phyloP scores from a whole-genome alignment of 345 rosid genomes.

The Hypericum androsaemum region DNA sequence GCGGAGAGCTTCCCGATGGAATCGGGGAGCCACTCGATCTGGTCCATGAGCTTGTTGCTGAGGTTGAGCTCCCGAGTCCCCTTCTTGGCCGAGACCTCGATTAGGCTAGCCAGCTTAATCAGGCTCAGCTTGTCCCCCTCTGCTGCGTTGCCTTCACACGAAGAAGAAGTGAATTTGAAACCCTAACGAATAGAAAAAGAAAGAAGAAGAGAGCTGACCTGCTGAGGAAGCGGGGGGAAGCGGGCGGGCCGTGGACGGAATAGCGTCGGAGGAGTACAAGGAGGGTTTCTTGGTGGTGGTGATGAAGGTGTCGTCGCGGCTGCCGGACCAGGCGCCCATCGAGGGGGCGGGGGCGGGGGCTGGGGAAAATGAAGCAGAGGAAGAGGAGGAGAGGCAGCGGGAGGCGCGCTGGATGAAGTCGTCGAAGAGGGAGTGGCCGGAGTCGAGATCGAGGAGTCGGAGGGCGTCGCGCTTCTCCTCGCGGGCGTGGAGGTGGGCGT shows the following conservation, averaged over 20 bases:
- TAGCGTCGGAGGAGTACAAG: too few relatives aligned
- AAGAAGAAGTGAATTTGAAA: too few relatives aligned
- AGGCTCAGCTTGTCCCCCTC: slow-evolving; percentile 71
- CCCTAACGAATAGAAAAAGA: not conserved
- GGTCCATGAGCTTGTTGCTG: slow-evolving; percentile 72
- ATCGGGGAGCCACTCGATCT: slow-evolving; percentile 90
- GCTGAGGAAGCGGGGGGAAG: too few relatives aligned
- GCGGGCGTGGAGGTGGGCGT: slow-evolving; percentile 44
- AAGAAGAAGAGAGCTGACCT: not conserved
- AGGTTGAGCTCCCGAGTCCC: slow-evolving; percentile 73
- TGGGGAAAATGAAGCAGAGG: slow-evolving; percentile 13
- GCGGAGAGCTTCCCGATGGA: slow-evolving; percentile 76
- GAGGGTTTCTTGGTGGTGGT: too few relatives aligned
- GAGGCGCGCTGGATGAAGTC: slow-evolving; percentile 82
- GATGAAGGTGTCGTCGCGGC: not conserved
- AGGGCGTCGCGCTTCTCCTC: slow-evolving; percentile 70
- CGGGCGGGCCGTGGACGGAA: too few relatives aligned
- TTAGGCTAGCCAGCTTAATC: slow-evolving; percentile 83
- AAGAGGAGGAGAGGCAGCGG: slow-evolving; percentile 26
- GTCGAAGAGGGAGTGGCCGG: slow-evolving; percentile 55
- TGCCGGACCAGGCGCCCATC: not conserved
- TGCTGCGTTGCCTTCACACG: too few relatives aligned
- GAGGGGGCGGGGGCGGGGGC: slow-evolving; percentile 20
- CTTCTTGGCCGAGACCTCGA: slow-evolving; percentile 80
- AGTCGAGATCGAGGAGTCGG: slow-evolving; percentile 69